Evolutionary conservation across 164 flowering plant species (phyloP).

Genomic region (Sedum album): DNA sequence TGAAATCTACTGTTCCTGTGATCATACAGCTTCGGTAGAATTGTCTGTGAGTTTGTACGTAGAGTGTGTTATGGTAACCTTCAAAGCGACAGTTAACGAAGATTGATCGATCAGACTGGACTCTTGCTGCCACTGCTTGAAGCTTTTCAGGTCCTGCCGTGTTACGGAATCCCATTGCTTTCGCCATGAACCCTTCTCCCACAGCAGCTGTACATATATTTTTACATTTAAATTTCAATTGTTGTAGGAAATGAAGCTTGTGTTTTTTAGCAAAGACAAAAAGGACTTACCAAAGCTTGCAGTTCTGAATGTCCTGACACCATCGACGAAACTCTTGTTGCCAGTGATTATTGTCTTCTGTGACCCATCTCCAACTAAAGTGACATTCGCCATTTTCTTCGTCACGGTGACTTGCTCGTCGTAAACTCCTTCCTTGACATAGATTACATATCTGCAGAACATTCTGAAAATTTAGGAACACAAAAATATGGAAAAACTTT

Average conservation of each 20-base stretch:
- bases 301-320: slow-evolving; percentile 50
- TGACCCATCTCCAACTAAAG: slow-evolving; percentile 80
- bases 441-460: slow-evolving; percentile 43
- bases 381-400: slow-evolving; percentile 57
- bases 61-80: slow-evolving; percentile 33
- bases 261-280: background rate
- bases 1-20: slow-evolving; percentile 30
- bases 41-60: slow-evolving; percentile 31
- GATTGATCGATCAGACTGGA: slow-evolving; percentile 29
- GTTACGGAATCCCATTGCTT: slow-evolving; percentile 33
- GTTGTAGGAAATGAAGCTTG: background rate
- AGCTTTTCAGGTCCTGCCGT: slow-evolving; percentile 41
- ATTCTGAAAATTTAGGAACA: background rate
- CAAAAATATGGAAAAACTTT: background rate
- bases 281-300: slow-evolving; percentile 49
- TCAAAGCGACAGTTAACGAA: slow-evolving; percentile 36
- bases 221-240: background rate
- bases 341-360: slow-evolving; percentile 60
- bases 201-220: slow-evolving; percentile 16
- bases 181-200: slow-evolving; percentile 27
- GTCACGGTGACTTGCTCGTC: slow-evolving; percentile 47
- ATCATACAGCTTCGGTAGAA: slow-evolving; percentile 28
- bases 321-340: slow-evolving; percentile 54
- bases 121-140: slow-evolving; percentile 48
- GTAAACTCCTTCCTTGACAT: slow-evolving; percentile 56